phyloP scores from a whole-genome alignment of 23 red algal species.

The Gracilaria gracilis region DNA sequence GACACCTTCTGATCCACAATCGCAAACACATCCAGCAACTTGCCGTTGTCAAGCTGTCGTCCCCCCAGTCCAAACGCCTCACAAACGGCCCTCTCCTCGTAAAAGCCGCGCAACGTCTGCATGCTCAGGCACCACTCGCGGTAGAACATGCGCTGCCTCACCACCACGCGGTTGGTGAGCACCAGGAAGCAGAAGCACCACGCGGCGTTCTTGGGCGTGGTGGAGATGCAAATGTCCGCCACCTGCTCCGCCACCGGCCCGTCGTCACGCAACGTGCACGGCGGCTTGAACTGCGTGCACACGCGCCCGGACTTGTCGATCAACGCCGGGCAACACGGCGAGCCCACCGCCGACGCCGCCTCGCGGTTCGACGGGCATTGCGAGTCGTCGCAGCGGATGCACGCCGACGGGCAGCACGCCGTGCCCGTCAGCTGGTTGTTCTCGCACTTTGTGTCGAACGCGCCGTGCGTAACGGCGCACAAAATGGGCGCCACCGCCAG shows the following conservation, averaged over 20 bases:
- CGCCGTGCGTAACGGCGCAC: background rate
- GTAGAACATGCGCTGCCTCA: constrained; percentile 1
- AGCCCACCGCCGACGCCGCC: background rate
- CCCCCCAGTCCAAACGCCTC: constrained; percentile 10
- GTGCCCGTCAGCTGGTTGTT: background rate
- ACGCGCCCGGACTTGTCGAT: background rate
- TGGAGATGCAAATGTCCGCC: constrained; percentile 11
- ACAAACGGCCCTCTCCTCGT: constrained; percentile 10
- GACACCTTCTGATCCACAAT: constrained; percentile 15
- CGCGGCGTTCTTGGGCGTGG: constrained; percentile 17
- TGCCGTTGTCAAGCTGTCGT: background rate
- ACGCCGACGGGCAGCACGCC: constrained; percentile 15
- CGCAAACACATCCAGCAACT: background rate
- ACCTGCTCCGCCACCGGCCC: constrained; percentile 1
- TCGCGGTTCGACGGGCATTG: constrained; percentile 8
- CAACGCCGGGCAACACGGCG: background rate
- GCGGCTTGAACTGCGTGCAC: constrained; percentile 22
- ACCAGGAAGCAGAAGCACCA: constrained; percentile 35
- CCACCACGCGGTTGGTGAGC: background rate
- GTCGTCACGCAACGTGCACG: background rate
- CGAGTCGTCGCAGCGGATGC: constrained; percentile 8
- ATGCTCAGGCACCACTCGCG: constrained; percentile 30
- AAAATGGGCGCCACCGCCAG: background rate
- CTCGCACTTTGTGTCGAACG: constrained; percentile 4
- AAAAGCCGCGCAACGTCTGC: constrained; percentile 12